Conservation (phyloP, 176 grass and related monocot genomes). For the Cenchrus americanus region DNA sequence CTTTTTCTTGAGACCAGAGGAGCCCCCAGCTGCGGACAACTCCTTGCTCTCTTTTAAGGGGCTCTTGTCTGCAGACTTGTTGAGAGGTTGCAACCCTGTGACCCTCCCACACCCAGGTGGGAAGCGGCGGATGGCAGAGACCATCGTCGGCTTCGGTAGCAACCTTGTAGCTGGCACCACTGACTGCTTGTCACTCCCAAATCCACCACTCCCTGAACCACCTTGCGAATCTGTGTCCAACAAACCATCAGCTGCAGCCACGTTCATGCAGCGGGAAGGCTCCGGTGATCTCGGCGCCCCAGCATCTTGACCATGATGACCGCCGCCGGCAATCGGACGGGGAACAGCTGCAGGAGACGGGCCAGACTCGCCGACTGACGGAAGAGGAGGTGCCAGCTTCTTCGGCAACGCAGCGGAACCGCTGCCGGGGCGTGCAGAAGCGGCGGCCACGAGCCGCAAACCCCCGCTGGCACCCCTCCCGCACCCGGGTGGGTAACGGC, state of each 20-base stretch:
- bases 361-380: not conserved
- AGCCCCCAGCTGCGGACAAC: not conserved
- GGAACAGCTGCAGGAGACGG: not conserved
- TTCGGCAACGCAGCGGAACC: not conserved
- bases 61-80: slow-evolving; percentile 17
- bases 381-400: too few relatives aligned
- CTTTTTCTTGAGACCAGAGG: slow-evolving; percentile 8
- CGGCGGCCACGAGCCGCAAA: not conserved
- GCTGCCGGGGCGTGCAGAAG: not conserved
- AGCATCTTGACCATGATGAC: not conserved
- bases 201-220: not conserved
- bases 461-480: not conserved
- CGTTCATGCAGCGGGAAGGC: not conserved
- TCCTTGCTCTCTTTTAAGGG: not conserved
- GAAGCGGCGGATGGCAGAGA: not conserved
- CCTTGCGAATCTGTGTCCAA: not conserved
- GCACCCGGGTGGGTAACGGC: slow-evolving; percentile 20
- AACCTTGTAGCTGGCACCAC: not conserved
- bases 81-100: slow-evolving; percentile 6
- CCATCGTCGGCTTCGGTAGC: not conserved
- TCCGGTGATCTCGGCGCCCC: not conserved
- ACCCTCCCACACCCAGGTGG: not conserved
- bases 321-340: not conserved
- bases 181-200: not conserved
- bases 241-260: not conserved